Base-by-base conservation (phyloP, 2,329 filamentous ascomycete species). In the Nemania sp. region DNA sequence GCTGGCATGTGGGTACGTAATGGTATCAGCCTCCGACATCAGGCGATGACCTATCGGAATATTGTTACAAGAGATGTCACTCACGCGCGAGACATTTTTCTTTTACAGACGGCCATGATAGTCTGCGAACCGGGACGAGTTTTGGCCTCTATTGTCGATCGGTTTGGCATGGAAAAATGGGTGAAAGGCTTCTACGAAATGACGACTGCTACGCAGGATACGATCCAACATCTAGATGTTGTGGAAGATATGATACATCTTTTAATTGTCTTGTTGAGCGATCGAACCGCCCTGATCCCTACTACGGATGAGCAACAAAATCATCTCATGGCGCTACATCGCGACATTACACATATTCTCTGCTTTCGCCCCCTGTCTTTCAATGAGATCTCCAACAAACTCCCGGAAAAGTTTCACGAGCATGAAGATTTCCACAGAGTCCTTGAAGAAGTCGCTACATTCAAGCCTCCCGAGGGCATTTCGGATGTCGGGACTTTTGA, bases 1-100 rank as follows among this genome's bases (percentile, higher is more conserved):
- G 91, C 93, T 15, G 90, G 91, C 46, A 96, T 97, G 86, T 99
- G 95, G 94, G 93, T 99, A 59, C 86, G 94, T 51, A 99, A 99
- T 68, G 94, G 94, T 2, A 91, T 99, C 67, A 97, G 93, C 65
- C 81, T 99, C 46, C 86, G 93, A 33, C 94, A 99, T 70, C 94
- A 99, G 72, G 94, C 95, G 69, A 89, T 89, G 47, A 94, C 92
- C 15, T 99, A 99, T 69, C 86, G 91, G 14, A 92, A 91, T 34
- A 91, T 97, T 12, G 84, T 86, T 9, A 90, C 95, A 66, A 82
- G 94, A 61, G 94, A 99, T 70, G 89, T 97, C 17, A 91, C 91
- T 1, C 93, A 97, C 66, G 93, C 97, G 65, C 85, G 94, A 54
- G 95, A 99, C 68, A 89, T 99, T 39, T 96, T 97, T 70, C 81